phyloP scores from a whole-genome alignment of 2,329 filamentous ascomycete species.

The Cryoendolithus antarcticus region DNA sequence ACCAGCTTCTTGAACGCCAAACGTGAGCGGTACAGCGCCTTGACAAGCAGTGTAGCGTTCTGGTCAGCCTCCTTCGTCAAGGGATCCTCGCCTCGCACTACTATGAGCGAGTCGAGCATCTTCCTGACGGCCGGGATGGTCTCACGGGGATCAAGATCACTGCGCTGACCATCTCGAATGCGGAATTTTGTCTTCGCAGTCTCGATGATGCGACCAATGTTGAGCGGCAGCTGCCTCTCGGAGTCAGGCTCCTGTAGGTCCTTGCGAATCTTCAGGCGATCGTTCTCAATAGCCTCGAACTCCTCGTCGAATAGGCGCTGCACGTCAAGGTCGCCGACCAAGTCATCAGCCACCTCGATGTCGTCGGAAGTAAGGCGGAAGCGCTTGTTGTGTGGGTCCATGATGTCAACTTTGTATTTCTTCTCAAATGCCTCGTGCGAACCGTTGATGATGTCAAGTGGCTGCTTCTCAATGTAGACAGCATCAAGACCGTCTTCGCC shows the following conservation, averaged over 20 bases:
- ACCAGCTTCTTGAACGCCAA: conserved; percentile 90
- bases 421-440: conserved; percentile 66
- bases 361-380: conserved; percentile 53
- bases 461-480: conserved; percentile 84
- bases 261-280: conserved; percentile 65
- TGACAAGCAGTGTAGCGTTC: conserved; percentile 84
- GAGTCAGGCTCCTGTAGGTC: conserved; percentile 59
- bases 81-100: conserved; percentile 73
- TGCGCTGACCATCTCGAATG: conserved; percentile 72
- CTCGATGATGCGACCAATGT: conserved; percentile 81
- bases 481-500: conserved; percentile 95
- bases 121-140: conserved; percentile 69
- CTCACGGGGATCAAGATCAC: conserved; percentile 78
- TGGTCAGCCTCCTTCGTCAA: conserved; percentile 78
- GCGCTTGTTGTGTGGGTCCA: conserved; percentile 45
- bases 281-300: conserved; percentile 64
- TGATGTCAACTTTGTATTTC: conserved; percentile 76
- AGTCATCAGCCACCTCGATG: conserved; percentile 75
- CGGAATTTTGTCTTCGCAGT: conserved; percentile 83
- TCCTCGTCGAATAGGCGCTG: conserved; percentile 82
- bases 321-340: conserved; percentile 74
- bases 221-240: conserved; percentile 86
- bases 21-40: conserved; percentile 76
- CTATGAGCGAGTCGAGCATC: conserved; percentile 63
- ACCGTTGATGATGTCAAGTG: conserved; percentile 72